Conservation (phyloP, 345 rosid species). For the Gossypium bickii region DNA sequence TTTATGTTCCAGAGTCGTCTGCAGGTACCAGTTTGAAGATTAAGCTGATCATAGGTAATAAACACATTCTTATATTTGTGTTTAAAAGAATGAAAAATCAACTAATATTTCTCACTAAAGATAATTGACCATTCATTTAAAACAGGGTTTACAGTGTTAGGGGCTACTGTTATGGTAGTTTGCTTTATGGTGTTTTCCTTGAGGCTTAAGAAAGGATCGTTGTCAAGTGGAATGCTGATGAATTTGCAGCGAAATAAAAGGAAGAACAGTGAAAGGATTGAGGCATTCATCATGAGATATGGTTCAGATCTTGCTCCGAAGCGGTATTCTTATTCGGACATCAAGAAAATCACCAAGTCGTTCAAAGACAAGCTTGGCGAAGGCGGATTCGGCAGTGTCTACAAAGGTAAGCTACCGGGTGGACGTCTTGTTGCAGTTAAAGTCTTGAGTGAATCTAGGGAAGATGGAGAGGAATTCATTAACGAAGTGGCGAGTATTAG, state of each 20-base stretch:
- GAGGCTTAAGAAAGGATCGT: not conserved
- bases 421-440: conserved; percentile 11
- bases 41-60: conserved; percentile 8
- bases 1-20: not conserved
- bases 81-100: not conserved
- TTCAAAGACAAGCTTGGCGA: conserved; percentile 1
- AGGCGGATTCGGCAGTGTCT: conserved; percentile 15
- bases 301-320: conserved; percentile 13
- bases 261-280: conserved; percentile 10
- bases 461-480: conserved; percentile 10
- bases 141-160: not conserved
- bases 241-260: not conserved
- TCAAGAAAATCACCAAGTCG: conserved; percentile 15
- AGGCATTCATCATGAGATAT: conserved; percentile 2
- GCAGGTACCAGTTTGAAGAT: not conserved
- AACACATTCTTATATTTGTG: not conserved
- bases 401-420: not conserved
- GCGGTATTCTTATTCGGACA: conserved; percentile 4
- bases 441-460: conserved; percentile 10
- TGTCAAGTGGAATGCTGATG: not conserved
- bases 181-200: not conserved
- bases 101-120: not conserved
- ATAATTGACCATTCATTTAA: not conserved
- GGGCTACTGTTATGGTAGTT: not conserved
- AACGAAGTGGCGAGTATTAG: conserved; percentile 15